Percentiles rank a stretch among this genome's conserved stretches.
phyloP scores from a whole-genome alignment of 257 asterid species.

The Fraxinus quadrangulata region DNA sequence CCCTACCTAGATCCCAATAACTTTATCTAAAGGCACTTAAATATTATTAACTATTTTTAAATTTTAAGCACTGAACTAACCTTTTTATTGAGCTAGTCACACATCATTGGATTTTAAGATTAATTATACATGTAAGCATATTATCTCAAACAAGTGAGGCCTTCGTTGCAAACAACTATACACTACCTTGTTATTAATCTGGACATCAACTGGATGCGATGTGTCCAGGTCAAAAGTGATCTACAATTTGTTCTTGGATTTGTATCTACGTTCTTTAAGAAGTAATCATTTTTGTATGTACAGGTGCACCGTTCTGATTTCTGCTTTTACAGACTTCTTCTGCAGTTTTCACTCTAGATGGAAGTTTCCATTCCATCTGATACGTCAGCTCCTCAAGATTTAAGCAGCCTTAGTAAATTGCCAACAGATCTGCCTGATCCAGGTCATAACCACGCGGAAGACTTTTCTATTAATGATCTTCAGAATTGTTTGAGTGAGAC shows the following conservation, averaged over 20 bases:
- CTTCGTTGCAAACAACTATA: background rate
- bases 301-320: slow-evolving; percentile 7
- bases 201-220: background rate
- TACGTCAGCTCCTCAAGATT: slow-evolving; percentile 46
- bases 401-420: slow-evolving; percentile 40
- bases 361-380: slow-evolving; percentile 47
- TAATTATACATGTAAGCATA: background rate
- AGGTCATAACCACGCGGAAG: slow-evolving; percentile 23
- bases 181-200: background rate
- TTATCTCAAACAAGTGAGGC: background rate
- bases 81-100: background rate
- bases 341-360: slow-evolving; percentile 47
- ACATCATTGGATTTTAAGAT: background rate
- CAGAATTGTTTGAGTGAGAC: slow-evolving; percentile 42
- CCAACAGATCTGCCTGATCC: slow-evolving; percentile 38
- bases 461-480: slow-evolving; percentile 53
- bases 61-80: background rate
- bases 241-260: background rate
- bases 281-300: background rate
- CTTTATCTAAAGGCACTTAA: background rate
- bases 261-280: slow-evolving; percentile 5
- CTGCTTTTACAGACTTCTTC: slow-evolving; percentile 27
- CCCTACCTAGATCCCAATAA: background rate
- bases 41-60: background rate
- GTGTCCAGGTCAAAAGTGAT: background rate